Evolutionary conservation across 352 stramenopile species (phyloP).

Genomic region (Globisporangium camurandrum): DNA sequence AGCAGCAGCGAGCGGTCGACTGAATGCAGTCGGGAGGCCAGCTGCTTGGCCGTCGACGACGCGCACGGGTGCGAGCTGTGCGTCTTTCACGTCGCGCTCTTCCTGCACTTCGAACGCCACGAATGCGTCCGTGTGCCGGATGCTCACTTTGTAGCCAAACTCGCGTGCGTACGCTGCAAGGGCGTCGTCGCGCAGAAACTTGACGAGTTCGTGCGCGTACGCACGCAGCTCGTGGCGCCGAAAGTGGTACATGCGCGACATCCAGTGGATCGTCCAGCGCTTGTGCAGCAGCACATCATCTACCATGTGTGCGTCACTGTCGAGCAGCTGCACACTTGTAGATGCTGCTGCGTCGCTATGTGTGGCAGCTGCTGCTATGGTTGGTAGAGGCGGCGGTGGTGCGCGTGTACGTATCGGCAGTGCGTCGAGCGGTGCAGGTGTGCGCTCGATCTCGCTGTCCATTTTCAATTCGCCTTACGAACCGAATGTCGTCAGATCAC

Average conservation of each 20-base stretch:
- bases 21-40: not conserved
- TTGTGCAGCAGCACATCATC: conserved; percentile 44
- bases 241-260: conserved; percentile 61
- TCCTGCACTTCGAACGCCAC: conserved; percentile 56
- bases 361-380: not conserved
- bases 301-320: conserved; percentile 22
- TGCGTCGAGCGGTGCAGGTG: not conserved
- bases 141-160: conserved; percentile 60
- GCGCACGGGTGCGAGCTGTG: not conserved
- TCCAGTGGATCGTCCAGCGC: conserved; percentile 53
- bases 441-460: not conserved
- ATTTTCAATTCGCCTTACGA: too few relatives aligned
- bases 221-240: conserved; percentile 30
- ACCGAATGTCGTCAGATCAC: too few relatives aligned
- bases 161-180: conserved; percentile 32
- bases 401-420: not conserved
- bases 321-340: conserved; percentile 3
- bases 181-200: conserved; percentile 45
- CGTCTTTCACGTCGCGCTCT: conserved; percentile 22
- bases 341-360: not conserved
- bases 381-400: conserved; percentile 1
- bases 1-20: too few relatives aligned
- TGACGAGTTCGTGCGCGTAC: conserved; percentile 61
- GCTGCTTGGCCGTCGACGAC: not conserved
- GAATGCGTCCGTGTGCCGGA: conserved; percentile 36